Conservation (phyloP, 106 monocot genomes). For the Agapanthus africanus region DNA sequence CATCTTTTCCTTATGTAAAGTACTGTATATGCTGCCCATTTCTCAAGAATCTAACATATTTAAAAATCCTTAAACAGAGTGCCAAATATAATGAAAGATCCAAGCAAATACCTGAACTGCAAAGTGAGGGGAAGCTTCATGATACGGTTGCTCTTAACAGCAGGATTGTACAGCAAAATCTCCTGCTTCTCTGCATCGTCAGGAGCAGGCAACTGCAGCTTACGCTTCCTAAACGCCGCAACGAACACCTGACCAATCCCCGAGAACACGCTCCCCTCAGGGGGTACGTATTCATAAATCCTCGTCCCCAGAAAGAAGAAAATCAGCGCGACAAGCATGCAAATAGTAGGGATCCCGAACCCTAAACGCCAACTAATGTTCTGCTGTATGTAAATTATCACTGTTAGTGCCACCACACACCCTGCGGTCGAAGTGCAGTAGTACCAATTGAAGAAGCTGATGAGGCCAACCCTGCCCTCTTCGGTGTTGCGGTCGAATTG, state of each 20-base stretch:
- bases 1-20: too few relatives aligned
- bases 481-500: conserved; percentile 34
- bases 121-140: conserved; percentile 22
- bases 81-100: too few relatives aligned
- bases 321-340: conserved; percentile 36
- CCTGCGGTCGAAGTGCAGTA: conserved; percentile 44
- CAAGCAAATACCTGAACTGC: conserved; percentile 33
- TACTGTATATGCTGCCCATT: too few relatives aligned
- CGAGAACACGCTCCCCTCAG: conserved; percentile 35
- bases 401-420: conserved; percentile 27
- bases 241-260: conserved; percentile 19
- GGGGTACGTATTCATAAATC: conserved; percentile 11
- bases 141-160: background rate
- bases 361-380: conserved; percentile 64
- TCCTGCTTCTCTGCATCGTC: conserved; percentile 25
- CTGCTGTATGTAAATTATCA: conserved; percentile 59
- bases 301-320: conserved; percentile 46
- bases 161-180: conserved; percentile 14
- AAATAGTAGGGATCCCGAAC: conserved; percentile 31
- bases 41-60: too few relatives aligned
- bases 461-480: conserved; percentile 20
- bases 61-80: too few relatives aligned
- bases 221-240: conserved; percentile 22
- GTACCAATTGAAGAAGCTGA: conserved; percentile 93
- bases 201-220: conserved; percentile 16